phyloP scores from a whole-genome alignment of 768 basidiomycete species.

The Lentinula boryana region DNA sequence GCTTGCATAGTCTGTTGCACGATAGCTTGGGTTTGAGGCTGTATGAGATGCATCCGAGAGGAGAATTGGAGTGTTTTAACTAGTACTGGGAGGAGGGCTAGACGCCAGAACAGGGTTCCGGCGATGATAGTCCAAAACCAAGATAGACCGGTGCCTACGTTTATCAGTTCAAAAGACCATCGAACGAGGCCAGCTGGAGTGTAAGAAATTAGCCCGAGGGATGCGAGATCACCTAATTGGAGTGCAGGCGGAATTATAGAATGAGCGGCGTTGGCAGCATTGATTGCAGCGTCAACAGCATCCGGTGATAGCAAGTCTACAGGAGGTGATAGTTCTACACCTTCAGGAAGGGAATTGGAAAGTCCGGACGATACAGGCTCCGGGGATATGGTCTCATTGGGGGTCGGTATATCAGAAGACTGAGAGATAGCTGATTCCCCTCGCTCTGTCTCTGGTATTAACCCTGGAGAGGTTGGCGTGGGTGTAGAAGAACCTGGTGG shows the following conservation, averaged over 20 bases:
- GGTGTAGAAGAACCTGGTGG: background rate
- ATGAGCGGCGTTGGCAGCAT: background rate
- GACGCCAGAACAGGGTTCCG: slow-evolving; percentile 56
- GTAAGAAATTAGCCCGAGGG: slow-evolving; percentile 59
- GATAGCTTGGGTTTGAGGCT: slow-evolving; percentile 41
- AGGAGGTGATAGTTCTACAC: background rate
- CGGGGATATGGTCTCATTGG: background rate
- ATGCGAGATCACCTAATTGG: slow-evolving; percentile 67
- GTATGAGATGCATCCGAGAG: slow-evolving; percentile 54
- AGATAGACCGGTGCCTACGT: slow-evolving; percentile 64
- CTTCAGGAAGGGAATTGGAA: background rate
- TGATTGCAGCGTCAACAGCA: background rate
- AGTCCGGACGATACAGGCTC: background rate
- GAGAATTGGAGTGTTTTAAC: slow-evolving; percentile 52
- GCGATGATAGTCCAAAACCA: slow-evolving; percentile 83
- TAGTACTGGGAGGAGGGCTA: slow-evolving; percentile 54
- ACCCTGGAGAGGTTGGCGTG: background rate
- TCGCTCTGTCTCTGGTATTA: background rate
- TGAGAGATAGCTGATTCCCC: background rate
- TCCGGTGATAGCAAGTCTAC: background rate
- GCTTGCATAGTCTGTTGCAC: slow-evolving; percentile 38
- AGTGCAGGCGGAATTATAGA: slow-evolving; percentile 16
- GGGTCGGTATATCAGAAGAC: background rate
- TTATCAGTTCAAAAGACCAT: slow-evolving; percentile 60
- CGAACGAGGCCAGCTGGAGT: slow-evolving; percentile 59